phyloP scores from a whole-genome alignment of 257 asterid genomes.

The Petunia axillaris region DNA sequence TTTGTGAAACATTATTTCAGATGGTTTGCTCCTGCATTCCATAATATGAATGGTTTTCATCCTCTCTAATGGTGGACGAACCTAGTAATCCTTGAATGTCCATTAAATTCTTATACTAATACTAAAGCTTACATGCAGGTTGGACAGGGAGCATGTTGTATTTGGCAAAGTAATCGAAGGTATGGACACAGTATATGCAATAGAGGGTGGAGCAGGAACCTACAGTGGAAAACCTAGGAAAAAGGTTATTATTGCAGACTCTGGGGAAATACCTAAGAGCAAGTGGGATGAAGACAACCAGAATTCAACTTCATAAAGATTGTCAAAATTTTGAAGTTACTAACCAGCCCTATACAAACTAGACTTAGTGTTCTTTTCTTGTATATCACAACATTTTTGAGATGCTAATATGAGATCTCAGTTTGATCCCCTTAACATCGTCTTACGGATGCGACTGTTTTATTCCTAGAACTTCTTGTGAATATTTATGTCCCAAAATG shows the following conservation, averaged over 20 bases:
- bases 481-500: neutral
- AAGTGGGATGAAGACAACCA: conserved; percentile 73
- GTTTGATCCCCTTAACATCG: neutral
- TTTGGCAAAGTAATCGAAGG: conserved; percentile 93
- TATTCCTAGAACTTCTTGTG: conserved; percentile 16
- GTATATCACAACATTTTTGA: neutral
- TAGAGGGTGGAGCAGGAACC: conserved; percentile 97
- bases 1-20: neutral
- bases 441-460: neutral
- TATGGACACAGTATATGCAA: conserved; percentile 90
- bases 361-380: neutral
- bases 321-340: conserved; percentile 25
- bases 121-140: conserved; percentile 48
- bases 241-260: conserved; percentile 77
- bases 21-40: neutral
- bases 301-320: conserved; percentile 30
- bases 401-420: neutral
- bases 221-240: conserved; percentile 97
- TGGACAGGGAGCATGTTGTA: conserved; percentile 93
- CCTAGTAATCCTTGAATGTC: neutral
- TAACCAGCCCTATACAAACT: conserved; percentile 9
- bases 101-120: neutral
- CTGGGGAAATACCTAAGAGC: conserved; percentile 93
- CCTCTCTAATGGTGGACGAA: neutral
- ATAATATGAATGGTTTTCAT: neutral